A percentile compares a stretch with the other conserved stretches of the same genome.
Conservation (phyloP, 2,329 filamentous ascomycete species). For the Alternaria incomplexa region DNA sequence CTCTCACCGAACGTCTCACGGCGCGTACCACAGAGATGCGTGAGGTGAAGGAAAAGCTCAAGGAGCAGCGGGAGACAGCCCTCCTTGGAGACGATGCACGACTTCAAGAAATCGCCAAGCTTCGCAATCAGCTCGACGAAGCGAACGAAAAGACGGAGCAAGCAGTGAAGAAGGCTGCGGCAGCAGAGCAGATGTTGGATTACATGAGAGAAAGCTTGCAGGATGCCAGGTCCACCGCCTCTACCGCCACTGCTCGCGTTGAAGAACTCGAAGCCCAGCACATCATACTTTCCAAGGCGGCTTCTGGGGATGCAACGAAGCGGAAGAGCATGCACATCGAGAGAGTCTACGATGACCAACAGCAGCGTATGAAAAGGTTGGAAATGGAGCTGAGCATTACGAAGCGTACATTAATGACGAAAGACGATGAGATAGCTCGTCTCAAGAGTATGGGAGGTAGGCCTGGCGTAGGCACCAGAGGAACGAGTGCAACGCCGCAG, state of each 20-base stretch:
- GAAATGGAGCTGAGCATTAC: constrained; percentile 16
- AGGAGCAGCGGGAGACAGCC: constrained; percentile 24
- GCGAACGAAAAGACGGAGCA: constrained; percentile 23
- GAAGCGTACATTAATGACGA: constrained; percentile 21
- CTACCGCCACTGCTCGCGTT: constrained; percentile 11
- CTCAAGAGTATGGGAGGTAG: constrained; percentile 24
- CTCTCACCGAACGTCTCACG: constrained; percentile 25
- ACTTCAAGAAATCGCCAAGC: constrained; percentile 27
- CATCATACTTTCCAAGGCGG: constrained; percentile 18
- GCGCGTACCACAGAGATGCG: constrained; percentile 17
- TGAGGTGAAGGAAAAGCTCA: constrained; percentile 18
- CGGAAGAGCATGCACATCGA: constrained; percentile 28
- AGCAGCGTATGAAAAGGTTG: constrained; percentile 9
- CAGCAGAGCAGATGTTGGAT: constrained; percentile 55
- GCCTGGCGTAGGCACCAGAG: constrained; percentile 36
- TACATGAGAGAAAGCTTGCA: constrained; percentile 66
- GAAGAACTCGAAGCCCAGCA: constrained; percentile 21
- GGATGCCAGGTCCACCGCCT: constrained; percentile 19
- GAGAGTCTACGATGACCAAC: constrained; percentile 12
- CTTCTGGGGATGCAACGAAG: constrained; percentile 23
- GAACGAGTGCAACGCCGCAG: constrained; percentile 36
- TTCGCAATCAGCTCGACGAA: constrained; percentile 29
- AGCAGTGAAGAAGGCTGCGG: constrained; percentile 41
- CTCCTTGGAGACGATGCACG: constrained; percentile 32
- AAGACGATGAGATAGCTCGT: constrained; percentile 31